Evolutionary conservation across 2,329 filamentous ascomycete genomes (phyloP).

Genomic region (Fusarium sp.): DNA sequence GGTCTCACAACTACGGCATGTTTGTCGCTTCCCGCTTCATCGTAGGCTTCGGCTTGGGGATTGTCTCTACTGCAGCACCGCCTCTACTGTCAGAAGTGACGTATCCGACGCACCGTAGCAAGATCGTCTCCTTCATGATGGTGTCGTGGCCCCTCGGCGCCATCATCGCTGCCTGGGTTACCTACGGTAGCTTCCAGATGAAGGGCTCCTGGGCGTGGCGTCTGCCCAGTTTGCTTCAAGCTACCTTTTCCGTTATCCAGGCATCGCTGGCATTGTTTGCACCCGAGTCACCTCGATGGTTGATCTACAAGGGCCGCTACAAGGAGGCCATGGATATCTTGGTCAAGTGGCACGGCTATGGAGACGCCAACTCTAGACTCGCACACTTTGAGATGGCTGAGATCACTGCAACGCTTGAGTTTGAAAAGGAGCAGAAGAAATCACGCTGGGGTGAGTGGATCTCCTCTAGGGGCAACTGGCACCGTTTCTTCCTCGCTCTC

Average conservation of each 20-base stretch:
- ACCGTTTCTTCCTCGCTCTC: slow-evolving; percentile 45
- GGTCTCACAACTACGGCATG: slow-evolving; percentile 46
- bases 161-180: slow-evolving; percentile 43
- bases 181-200: slow-evolving; percentile 55
- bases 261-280: slow-evolving; percentile 21
- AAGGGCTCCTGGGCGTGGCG: slow-evolving; percentile 58
- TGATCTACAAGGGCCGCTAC: slow-evolving; percentile 42
- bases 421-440: slow-evolving; percentile 41
- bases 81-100: slow-evolving; percentile 50
- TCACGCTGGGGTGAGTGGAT: slow-evolving; percentile 35
- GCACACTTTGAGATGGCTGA: slow-evolving; percentile 38
- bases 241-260: slow-evolving; percentile 43
- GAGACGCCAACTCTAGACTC: slow-evolving; percentile 23
- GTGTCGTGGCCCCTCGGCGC: slow-evolving; percentile 33
- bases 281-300: slow-evolving; percentile 37
- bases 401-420: slow-evolving; percentile 36
- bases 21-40: slow-evolving; percentile 50
- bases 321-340: slow-evolving; percentile 36
- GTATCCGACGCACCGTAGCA: slow-evolving; percentile 49
- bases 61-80: slow-evolving; percentile 45
- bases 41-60: slow-evolving; percentile 54
- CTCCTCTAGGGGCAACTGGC: slow-evolving; percentile 43
- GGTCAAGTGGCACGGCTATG: slow-evolving; percentile 38
- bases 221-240: slow-evolving; percentile 58
- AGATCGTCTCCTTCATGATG: slow-evolving; percentile 45